Evolutionary conservation across 2,329 filamentous ascomycete genomes (phyloP).

Genomic region (Dothidotthia symphoricarpi): DNA sequence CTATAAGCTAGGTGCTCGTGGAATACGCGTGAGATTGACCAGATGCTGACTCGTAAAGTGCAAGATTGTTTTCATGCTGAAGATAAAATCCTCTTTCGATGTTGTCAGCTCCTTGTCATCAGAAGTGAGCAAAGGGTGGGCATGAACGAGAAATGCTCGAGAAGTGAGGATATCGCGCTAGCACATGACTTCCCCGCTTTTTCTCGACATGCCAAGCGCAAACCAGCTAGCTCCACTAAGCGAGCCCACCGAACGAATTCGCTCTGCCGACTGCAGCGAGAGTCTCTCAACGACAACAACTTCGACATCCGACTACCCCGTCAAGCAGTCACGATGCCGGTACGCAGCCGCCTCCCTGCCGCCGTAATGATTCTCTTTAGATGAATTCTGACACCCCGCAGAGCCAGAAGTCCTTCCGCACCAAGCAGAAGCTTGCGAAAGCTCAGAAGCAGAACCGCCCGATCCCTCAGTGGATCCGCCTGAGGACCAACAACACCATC

Average conservation of each 20-base stretch:
- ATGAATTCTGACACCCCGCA: slow-evolving; percentile 46
- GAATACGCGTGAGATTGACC: no score
- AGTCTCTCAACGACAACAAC: slow-evolving; percentile 23
- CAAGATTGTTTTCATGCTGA: no score
- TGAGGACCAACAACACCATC: slow-evolving; percentile 98
- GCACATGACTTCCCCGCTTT: no score
- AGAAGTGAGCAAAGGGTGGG: no score
- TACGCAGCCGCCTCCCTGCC: slow-evolving; percentile 22
- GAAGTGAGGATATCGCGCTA: no score
- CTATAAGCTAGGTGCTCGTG: no score
- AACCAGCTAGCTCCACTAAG: slow-evolving; percentile 1
- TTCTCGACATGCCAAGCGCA: no score
- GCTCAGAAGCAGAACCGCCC: slow-evolving; percentile 99
- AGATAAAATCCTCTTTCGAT: no score
- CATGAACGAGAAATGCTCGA: no score
- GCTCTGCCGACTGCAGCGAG: slow-evolving; percentile 8
- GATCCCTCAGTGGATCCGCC: slow-evolving; percentile 99
- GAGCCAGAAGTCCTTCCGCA: slow-evolving; percentile 99
- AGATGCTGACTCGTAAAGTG: no score
- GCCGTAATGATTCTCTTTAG: neutral
- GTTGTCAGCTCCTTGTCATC: no score
- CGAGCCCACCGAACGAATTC: slow-evolving; percentile 6
- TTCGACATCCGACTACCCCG: slow-evolving; percentile 36
- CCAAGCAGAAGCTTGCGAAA: slow-evolving; percentile 99
- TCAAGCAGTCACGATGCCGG: slow-evolving; percentile 43